Evolutionary conservation across 352 stramenopile genomes (phyloP).

Genomic region (Phytopythium vexans): DNA sequence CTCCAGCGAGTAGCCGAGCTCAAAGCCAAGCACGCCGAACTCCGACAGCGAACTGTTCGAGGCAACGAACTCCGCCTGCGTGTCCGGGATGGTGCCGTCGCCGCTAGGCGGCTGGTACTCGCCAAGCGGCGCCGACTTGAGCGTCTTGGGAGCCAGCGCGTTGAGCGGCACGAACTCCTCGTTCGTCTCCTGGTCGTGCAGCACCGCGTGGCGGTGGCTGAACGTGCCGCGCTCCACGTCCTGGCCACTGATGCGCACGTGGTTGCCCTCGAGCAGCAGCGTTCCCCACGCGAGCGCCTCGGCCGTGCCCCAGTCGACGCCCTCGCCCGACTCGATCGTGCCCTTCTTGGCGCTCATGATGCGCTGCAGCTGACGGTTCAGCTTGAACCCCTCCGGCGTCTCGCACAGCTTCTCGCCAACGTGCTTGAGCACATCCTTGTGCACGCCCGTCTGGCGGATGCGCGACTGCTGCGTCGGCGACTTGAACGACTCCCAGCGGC

Average conservation of each 20-base stretch:
- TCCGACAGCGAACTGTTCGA: constrained; percentile 95
- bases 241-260: constrained; percentile 91
- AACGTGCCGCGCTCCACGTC: constrained; percentile 95
- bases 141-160: constrained; percentile 72
- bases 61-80: constrained; percentile 90
- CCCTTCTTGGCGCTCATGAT: constrained; percentile 88
- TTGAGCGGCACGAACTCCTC: constrained; percentile 93
- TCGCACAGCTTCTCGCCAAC: constrained; percentile 87
- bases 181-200: constrained; percentile 95
- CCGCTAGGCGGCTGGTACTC: constrained; percentile 11
- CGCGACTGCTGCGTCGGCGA: constrained; percentile 91
- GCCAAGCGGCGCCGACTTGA: constrained; percentile 35
- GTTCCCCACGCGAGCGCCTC: constrained; percentile 95
- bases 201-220: constrained; percentile 90
- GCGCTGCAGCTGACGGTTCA: constrained; percentile 93
- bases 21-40: constrained; percentile 95
- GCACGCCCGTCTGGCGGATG: constrained; percentile 92
- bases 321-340: constrained; percentile 75
- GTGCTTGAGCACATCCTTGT: constrained; percentile 88
- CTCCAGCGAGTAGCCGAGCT: constrained; percentile 94
- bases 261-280: constrained; percentile 91
- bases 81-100: constrained; percentile 43
- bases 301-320: constrained; percentile 96
- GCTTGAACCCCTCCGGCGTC: constrained; percentile 85
- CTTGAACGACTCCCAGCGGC: constrained; percentile 96